Evolutionary conservation across 2,329 filamentous ascomycete genomes (phyloP), one percentile per base, ranked within the genome.

Genomic region (Monosporascus cannonballus): DNA sequence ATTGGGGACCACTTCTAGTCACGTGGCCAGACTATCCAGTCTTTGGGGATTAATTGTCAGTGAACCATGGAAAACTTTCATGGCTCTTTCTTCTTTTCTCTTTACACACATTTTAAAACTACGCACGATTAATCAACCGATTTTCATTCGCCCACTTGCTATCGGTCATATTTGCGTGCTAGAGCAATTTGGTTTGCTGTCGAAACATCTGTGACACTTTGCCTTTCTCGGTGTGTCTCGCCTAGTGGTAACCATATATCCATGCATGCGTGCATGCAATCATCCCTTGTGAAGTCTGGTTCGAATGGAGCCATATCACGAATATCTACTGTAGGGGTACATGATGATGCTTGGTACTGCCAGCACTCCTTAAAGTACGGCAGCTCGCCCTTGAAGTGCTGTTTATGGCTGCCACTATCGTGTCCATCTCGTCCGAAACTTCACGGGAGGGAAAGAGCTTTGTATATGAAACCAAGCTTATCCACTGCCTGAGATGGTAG

Each of bases 61-160:
- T 34, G 30, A 34, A 9, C 27, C 9, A 34, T 34, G n/a, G 22
- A 27, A 46, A 46, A 46, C 3, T 9, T 46, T n/a, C 18, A 7
- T 46, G 42, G 4, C 56, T 47, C 53, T 53, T 57, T 61, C 47
- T 57, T 51, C 54, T 60, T 60, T 64, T 61, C 61, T 66, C 66
- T 65, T 64, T 67, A 79, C 71, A 80, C 77, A 80, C 76, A 73
- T 68, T 67, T 69, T 61, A 62, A 54, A 59, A 53, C 50, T 51
- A 52, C 52, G 79, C 79, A 81, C 77, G 72, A 80, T 75, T 76
- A 82, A 83, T 83, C 79, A 83, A 83, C 77, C 78, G 76, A 71
- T 71, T 64, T 70, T 65, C 68, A 78, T 62, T 73, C 69, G 53
- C 67, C 71, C 68, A 80, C 75, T 79, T 71, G 65, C 69, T 73